A percentile compares a stretch with the other conserved stretches of the same genome.
Conservation (phyloP, 139 green algal species). For the Tetraselmis chui region DNA sequence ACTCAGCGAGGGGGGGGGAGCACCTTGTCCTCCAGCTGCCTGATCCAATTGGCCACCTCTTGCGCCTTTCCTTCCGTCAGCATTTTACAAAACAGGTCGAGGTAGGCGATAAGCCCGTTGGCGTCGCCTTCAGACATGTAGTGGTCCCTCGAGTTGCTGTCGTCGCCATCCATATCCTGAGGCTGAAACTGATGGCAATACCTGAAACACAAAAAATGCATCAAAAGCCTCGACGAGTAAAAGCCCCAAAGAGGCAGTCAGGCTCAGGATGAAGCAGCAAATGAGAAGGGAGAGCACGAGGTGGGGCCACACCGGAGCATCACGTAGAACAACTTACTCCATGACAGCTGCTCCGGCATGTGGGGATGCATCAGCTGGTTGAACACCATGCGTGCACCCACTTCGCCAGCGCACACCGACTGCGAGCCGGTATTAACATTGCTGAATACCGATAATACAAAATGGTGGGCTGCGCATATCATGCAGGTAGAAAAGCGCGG, state of each 20-base stretch:
- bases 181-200: background rate
- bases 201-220: no score
- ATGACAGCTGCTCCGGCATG: background rate
- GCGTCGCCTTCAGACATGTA: background rate
- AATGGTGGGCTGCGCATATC: no score
- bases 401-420: background rate
- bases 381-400: background rate
- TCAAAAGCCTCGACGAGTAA: no score
- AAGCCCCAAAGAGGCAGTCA: no score
- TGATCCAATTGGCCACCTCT: constrained; percentile 28
- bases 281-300: background rate
- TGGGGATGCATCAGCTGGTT: background rate
- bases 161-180: background rate
- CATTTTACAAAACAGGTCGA: background rate
- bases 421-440: no score
- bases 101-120: background rate
- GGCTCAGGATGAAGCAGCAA: background rate
- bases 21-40: constrained; percentile 30
- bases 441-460: no score
- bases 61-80: background rate
- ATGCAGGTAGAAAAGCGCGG: background rate
- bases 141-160: background rate
- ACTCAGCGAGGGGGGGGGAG: constrained; percentile 19
- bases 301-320: background rate
- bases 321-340: background rate